Evolutionary conservation across 2,329 filamentous ascomycete genomes (phyloP), one percentile per base, ranked within the genome.

Genomic region (Alternaria dauci): DNA sequence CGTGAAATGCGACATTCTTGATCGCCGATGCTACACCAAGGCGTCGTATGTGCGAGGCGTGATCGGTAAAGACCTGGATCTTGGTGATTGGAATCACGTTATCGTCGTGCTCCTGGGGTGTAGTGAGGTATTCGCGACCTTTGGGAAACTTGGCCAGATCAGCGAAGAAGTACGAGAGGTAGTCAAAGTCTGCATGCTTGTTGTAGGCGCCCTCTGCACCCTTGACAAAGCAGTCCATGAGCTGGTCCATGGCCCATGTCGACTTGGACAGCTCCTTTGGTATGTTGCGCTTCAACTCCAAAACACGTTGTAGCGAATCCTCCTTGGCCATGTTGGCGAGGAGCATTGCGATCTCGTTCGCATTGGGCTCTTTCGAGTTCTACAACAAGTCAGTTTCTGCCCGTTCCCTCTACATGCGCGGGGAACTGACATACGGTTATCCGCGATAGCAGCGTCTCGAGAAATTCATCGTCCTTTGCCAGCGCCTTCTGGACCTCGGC

Each of bases 11-110:
- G 30, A 92, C 88, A 75, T 99, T 99, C 79, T 98, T 98, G 76
- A 99, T 93, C 9, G 93, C 95, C 62, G 90, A 93, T 8, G 94
- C 94, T n/a, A 97, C 94, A n/a, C 95, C 95, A 71, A 93, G 92
- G 55, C 95, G 86, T 59, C 95, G 88, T 55, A 97, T 88, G 28
- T 90, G 86, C 2, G 92, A 96, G 70, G 87, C 84, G 81, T 97
- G 93, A 78, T 96, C 93, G 1, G 95, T 98, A 78, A 98, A 98
- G 60, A 98, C 94, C 61, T 91, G 91, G 63, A 99, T 84, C 82
- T 98, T 98, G 50, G 91, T 92, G 48, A 98, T 84, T 2, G 95
- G 95, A n/a, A 97, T 88, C 14, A 97, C 79, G 57, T 81, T 87
- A 1, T 82, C 84, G 76, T 97, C 93, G 77, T 96, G 94, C 1